Base-by-base conservation (phyloP, 495 filamentous ascomycete species). In the Podospora appendiculata region DNA sequence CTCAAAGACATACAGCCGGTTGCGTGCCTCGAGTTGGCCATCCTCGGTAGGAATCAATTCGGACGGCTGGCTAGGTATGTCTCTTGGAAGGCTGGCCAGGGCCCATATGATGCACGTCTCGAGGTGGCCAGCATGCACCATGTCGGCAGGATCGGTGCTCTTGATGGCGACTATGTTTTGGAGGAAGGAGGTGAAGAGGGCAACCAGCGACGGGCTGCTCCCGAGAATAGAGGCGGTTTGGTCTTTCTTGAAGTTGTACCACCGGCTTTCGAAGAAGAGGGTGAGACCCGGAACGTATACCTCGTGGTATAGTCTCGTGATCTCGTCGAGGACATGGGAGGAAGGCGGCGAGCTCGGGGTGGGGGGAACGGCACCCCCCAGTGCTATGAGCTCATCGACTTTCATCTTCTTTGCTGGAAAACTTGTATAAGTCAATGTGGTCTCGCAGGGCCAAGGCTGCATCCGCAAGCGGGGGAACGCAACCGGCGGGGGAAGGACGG, bases 191-290 rank as follows among this genome's bases (percentile, higher is more conserved):
- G 75, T 75, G 54, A 89, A 79, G 44, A 84, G 78, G 44, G 81
- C 77, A 63, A 83, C 77, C 6, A 92, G 68, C 32, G 77, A 61
- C 7, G 64, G 19, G 9, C 48, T 34, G n/a, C 59, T 39, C 12
- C 53, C 52, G 18, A 50, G 52, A 3, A 62, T 36, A 34, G 33
- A 35, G 1, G 48, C 45, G 16, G 64, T 57, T 45, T 47, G 61
- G 45, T 60, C 36, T 69, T 81, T 61, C 68, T 78, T 61, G 69
- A 76, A 48, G 47, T 76, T 69, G 64, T 86, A 95, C 89, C 89
- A 96, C 33, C 75, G 76, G n/a, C 89, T 86, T 58, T 96, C 90
- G 50, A 96, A 79, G 53, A 95, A 84, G 50, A 79, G 80, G 58
- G 88, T 81, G 36, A 96, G 81, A 19, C 86, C 89, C 1, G 80